Base-by-base conservation (phyloP, 345 rosid species). In the Leavenworthia alabamica region DNA sequence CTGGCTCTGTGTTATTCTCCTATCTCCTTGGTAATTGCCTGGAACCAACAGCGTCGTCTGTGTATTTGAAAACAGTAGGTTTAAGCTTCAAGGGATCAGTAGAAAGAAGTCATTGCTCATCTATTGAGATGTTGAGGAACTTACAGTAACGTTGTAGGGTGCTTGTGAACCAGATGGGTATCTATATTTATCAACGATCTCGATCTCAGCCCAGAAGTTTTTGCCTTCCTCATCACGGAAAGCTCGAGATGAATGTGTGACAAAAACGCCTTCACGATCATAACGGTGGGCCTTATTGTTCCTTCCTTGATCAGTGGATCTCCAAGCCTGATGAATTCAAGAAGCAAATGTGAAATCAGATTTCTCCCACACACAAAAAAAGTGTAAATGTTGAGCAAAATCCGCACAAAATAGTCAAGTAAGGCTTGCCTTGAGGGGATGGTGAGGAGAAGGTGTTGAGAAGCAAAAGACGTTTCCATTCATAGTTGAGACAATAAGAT, bases 221-320 rank as follows among this genome's bases (percentile, higher is more conserved):
- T 86, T 90, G 72, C 99, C 99, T 82, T 94, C 99, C 76, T 94
- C 99, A 50, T 94, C 99, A 6, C 90, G 97, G 80, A 86, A 94
- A 50, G 83, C 74, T 94, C 99, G 84, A 14, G 97, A 86, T 29
- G 97, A 78, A 73, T 79, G 89, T 39, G 92, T 84, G 37, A 90
- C 79, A 53, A 80, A 84, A 53, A 93, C 64, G 29, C 97, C 99
- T 81, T 90, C 83, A 36, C 90, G 96, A 51, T 82, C 81, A 62
- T 79, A 69, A 7, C 83, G 86, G 63, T 60, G 64, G 26, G 90
- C 99, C 59, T 76, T 60, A 55, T 94, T 90, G 74, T 94, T 94
- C 83, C 96, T 84, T 59, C 97, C 99, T 78, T 94, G 99, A 81
- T 81, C 79, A 58, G 66, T 49, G 24, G 95, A 84, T 82, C 96